Base-by-base conservation (phyloP, 768 basidiomycete genomes). In the Tulasnella sp. region DNA sequence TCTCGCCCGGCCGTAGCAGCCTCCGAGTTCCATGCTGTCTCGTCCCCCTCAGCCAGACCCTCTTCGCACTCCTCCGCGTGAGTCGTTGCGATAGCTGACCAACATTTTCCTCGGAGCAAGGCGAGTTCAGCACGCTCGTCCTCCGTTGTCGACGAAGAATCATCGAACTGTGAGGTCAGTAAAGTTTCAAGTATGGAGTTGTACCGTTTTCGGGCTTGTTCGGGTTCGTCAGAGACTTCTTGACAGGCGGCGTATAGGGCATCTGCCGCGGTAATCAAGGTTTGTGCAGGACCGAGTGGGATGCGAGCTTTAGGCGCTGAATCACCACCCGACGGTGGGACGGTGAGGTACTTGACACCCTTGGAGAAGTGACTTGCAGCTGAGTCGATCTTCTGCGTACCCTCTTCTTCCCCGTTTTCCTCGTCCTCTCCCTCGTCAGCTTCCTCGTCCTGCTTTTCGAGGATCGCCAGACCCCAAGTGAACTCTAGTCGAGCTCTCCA, bases 1-100 rank as follows among this genome's bases (percentile, higher is more conserved):
- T 89, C 88, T 70, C 90, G 83, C 29, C 88, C 90, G 39, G 90
- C 89, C 72, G 86, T 83, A 23, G 90, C 90, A 20, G 89, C 88
- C 80, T 87, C 86, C 23, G 84, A 84, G 51, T 83, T 80, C 73
- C 90, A 82, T 26, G 85, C 84, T n/a, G 81, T 84, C 83, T 91
- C 90, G 35, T 91, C 83, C 67, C 86, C 88, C 80, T 91, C 91
- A 42, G 86, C 87, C 29, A 84, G 83, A 26, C 89, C 89, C 39
- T 86, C 84, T n/a, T 86, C 87, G 23, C 48, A 40, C 37, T 75
- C 48, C 48, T 67, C 39, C 18, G 20, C 37, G 44, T 40, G 20
- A 5, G 32, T 39, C 26, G 26, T 35, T 15, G 29, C 61, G 26
- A 67, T 35, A 5, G n/a, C 26, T 13, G 32, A 67, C 26, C n/a